Percentiles rank a stretch among this genome's conserved stretches.
Conservation (phyloP, 2,329 filamentous ascomycete species). For the Aureobasidium sp. region DNA sequence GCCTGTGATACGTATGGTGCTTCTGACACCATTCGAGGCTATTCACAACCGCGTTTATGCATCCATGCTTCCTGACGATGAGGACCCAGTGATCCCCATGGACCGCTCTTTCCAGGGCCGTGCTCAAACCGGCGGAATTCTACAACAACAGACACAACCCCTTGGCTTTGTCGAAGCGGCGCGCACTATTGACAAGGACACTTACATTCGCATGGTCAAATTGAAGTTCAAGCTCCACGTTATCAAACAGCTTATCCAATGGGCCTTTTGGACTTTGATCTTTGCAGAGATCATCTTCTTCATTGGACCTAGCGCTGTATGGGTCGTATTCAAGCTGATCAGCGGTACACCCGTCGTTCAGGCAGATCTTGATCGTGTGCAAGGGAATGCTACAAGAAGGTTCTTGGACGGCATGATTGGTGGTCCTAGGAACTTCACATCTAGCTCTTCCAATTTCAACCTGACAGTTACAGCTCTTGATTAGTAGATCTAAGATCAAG, state of each 20-base stretch:
- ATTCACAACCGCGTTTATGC: conserved; percentile 4
- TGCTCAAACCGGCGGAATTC: neutral
- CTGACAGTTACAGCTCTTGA: neutral
- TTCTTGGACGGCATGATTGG: neutral
- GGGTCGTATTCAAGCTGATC: conserved; percentile 6
- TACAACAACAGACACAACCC: neutral
- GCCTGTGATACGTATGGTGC: neutral
- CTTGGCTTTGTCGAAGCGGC: neutral
- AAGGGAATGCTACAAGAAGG: neutral
- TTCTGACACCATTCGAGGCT: neutral
- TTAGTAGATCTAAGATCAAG: neutral
- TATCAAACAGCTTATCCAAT: neutral
- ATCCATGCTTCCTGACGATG: conserved; percentile 16
- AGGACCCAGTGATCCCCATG: conserved; percentile 16
- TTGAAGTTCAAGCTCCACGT: neutral
- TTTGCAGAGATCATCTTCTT: neutral
- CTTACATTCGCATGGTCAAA: neutral
- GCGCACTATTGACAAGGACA: conserved; percentile 1
- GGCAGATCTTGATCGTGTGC: neutral
- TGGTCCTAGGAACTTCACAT: neutral
- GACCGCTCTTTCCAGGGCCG: conserved; percentile 16
- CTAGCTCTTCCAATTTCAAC: neutral
- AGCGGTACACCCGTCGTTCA: neutral
- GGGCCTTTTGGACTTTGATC: neutral
- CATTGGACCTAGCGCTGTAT: conserved; percentile 1